Evolutionary conservation across 2,329 filamentous ascomycete species (phyloP).

Genomic region (Bimuria novae-zelandiae): DNA sequence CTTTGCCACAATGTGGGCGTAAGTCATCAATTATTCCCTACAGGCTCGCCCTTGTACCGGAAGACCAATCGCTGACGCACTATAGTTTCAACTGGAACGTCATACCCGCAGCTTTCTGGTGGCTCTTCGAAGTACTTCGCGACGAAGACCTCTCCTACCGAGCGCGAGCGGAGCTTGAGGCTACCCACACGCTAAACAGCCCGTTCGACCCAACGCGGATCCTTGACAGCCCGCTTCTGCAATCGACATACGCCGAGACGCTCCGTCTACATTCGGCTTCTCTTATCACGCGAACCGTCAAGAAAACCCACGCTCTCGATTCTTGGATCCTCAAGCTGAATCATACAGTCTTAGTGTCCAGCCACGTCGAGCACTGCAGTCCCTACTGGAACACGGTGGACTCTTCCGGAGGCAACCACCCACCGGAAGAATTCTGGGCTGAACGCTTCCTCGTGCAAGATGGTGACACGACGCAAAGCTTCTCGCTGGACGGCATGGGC

Average conservation of each 20-base stretch:
- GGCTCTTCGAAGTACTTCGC: slow-evolving; percentile 7
- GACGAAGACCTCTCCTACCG: neutral
- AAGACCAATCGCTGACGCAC: neutral
- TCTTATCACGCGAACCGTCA: slow-evolving; percentile 9
- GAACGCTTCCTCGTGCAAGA: slow-evolving; percentile 12
- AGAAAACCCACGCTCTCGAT: slow-evolving; percentile 8
- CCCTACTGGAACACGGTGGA: slow-evolving; percentile 13
- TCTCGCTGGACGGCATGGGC: slow-evolving; percentile 16
- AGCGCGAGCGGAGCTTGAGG: neutral
- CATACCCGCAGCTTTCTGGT: slow-evolving; percentile 19
- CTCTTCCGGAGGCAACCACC: neutral
- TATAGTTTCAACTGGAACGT: slow-evolving; percentile 17
- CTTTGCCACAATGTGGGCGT: slow-evolving; percentile 14
- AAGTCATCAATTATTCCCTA: slow-evolving; percentile 3
- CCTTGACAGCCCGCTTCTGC: slow-evolving; percentile 8
- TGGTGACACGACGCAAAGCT: too few relatives aligned
- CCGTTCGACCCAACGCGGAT: slow-evolving; percentile 4
- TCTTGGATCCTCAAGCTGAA: slow-evolving; percentile 10
- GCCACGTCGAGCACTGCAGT: slow-evolving; percentile 10
- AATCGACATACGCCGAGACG: slow-evolving; percentile 21
- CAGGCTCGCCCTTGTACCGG: too few relatives aligned
- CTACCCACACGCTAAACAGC: neutral
- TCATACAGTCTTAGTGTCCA: slow-evolving; percentile 14
- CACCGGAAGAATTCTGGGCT: slow-evolving; percentile 3
- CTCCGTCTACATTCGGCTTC: slow-evolving; percentile 14